These are phyloP conservation scores for Knoxia roxburghii DNA, from an alignment of 257 asterid genomes.

Conservation along the genomic window DNA sequence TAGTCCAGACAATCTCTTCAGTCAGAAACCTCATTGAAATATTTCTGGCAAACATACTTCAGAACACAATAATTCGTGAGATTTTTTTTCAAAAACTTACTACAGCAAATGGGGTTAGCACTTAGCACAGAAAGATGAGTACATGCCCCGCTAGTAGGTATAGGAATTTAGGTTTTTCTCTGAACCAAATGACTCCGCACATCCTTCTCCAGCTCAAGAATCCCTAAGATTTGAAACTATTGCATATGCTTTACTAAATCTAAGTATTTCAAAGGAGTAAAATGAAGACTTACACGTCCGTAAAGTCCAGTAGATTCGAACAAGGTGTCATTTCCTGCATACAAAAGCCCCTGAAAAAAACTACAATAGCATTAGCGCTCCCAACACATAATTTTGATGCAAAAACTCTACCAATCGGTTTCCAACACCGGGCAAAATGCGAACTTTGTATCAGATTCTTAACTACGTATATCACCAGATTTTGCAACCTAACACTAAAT, in stretches of 20 bases:
- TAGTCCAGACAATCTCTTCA: too few species aligned
- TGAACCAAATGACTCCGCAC: neutral
- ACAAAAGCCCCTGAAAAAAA: constrained; percentile 74
- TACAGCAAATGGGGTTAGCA: neutral
- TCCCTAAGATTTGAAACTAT: neutral
- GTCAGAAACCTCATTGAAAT: too few species aligned
- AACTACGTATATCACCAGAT: too few species aligned
- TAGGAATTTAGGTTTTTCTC: neutral
- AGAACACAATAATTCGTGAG: too few species aligned
- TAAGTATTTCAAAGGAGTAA: neutral
- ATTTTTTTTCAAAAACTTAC: too few species aligned
- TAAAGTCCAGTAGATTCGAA: constrained; percentile 87
- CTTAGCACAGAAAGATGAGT: neutral
- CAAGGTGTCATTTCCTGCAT: constrained; percentile 69
- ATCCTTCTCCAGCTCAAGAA: neutral
- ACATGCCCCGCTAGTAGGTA: neutral
- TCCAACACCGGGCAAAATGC: neutral
- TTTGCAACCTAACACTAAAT: neutral
- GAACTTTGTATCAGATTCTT: neutral
- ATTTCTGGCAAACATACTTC: too few species aligned
- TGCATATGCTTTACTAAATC: neutral
- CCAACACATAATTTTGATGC: too few species aligned
- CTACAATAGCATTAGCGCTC: neutral
- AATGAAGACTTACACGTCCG: constrained; percentile 62
- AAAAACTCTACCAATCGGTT: neutral